These are phyloP conservation scores for Coprinopsis strossmayeri DNA, from an alignment of 768 basidiomycete species.

Conservation along the genomic window DNA sequence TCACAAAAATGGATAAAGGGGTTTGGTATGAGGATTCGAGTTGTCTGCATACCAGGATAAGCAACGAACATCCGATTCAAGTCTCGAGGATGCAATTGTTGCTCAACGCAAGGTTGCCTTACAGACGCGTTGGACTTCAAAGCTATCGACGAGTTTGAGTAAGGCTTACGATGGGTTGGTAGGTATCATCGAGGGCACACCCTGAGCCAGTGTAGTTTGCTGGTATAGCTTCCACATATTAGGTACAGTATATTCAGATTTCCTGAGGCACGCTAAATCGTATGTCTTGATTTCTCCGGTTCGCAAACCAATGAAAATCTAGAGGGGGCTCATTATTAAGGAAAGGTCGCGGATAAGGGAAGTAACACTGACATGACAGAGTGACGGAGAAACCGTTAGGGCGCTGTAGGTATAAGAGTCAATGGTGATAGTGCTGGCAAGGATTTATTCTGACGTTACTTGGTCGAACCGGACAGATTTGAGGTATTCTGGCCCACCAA, in stretches of 20 bases:
- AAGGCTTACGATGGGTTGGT: too few relatives aligned
- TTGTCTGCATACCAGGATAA: constrained; percentile 50
- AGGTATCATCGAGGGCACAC: constrained; percentile 21
- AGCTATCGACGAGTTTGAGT: too few relatives aligned
- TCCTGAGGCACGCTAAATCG: constrained; percentile 62
- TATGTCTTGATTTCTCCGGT: constrained; percentile 65
- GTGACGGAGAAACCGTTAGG: constrained; percentile 58
- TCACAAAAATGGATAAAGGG: constrained; percentile 4
- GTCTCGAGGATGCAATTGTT: constrained; percentile 65
- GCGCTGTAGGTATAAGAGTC: constrained; percentile 32
- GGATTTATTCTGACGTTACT: constrained; percentile 31
- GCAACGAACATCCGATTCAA: constrained; percentile 66
- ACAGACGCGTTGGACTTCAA: constrained; percentile 10
- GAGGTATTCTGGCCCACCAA: constrained; percentile 47
- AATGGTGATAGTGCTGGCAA: constrained; percentile 2
- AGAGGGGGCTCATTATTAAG: constrained; percentile 7
- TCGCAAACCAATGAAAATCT: constrained; percentile 44
- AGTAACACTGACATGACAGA: constrained; percentile 58
- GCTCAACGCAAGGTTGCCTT: constrained; percentile 51
- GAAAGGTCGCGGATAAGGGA: constrained; percentile 9
- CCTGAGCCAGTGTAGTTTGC: constrained; percentile 40
- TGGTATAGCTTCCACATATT: constrained; percentile 76
- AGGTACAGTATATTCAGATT: constrained; percentile 62
- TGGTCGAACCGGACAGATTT: constrained; percentile 43
- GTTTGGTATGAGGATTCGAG: not conserved